Base-by-base conservation (phyloP, 139 green algal genomes). In the Raphidocelis subcapitata region DNA sequence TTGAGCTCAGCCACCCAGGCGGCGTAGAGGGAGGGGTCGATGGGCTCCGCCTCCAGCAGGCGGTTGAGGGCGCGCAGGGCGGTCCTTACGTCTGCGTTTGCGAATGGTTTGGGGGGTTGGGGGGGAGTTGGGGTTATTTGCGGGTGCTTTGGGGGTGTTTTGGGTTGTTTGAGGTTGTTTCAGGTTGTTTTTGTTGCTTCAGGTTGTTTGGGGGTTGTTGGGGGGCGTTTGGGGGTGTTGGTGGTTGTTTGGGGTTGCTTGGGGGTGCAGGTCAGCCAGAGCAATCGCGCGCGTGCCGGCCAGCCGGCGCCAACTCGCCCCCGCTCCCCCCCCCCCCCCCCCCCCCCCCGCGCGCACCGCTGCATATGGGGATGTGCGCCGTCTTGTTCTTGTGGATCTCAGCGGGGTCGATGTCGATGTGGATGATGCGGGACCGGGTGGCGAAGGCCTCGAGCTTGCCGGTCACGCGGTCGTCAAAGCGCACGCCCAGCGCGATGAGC, bases 311-410 rank as follows among this genome's bases (percentile, higher is more conserved):
- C 8, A 12, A 12, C 41, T 8, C 8, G 41, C 41, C 8, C 41
- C 41, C 41, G 41, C 41, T 12, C 41, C 41, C 41, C 41, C 41
- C 41, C 8, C 32, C 59, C 32, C 26, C 3, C 59, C 35, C 23
- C 35, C 23, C 35, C 26, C 60, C 15, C 60, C n/a, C n/a, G 14
- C 23, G 5, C 64, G n/a, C 49, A 73, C 67, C 67, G 44, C 61
- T 51, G 60, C 79, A 84, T 32, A 98, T 68, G 14, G 92, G 81
- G 57, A 98, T 86, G 81, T 97, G 86, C 24, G 94, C 88, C 12
- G 88, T 44, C 90, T 99, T 99, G 96, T 99, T 99, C 90, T 99
- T 99, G 81, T 91, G 72, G 77, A 99, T 98, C 88, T 99, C 95
- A 2, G 96, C 96, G 0, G 96, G 88, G 85, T 99, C 96, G 65